A percentile compares a stretch with the other conserved stretches of the same genome.
Conservation (phyloP, 352 stramenopile genomes). For the Globisporangium rhizosaccharum region DNA sequence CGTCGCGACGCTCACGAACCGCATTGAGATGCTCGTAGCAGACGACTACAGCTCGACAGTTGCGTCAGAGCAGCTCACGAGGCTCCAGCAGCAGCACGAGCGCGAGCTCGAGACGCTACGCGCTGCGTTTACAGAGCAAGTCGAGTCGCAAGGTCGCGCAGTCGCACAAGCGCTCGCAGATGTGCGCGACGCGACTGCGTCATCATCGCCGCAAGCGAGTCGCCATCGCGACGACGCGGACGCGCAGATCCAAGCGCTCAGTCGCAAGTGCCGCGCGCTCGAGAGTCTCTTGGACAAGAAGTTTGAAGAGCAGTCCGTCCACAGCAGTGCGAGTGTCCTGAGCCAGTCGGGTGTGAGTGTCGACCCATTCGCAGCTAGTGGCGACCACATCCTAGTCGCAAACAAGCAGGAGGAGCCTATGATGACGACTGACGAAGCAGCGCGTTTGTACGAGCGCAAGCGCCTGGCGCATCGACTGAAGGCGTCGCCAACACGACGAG, state of each 20-base stretch:
- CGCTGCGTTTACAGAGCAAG: constrained; percentile 19
- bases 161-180: constrained; percentile 15
- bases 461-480: constrained; percentile 8
- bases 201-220: not conserved
- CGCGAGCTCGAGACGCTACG: constrained; percentile 13
- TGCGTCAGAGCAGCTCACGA: constrained; percentile 11
- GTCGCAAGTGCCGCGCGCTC: constrained; percentile 39
- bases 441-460: too few species aligned
- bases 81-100: constrained; percentile 15
- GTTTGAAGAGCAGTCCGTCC: constrained; percentile 34
- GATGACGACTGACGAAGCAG: too few species aligned
- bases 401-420: too few species aligned
- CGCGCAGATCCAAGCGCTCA: constrained; percentile 34
- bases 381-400: too few species aligned
- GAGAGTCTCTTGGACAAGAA: constrained; percentile 56
- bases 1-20: constrained; percentile 2
- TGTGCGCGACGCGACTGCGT: not conserved
- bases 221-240: constrained; percentile 5
- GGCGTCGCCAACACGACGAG: constrained; percentile 8
- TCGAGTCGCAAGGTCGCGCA: constrained; percentile 15
- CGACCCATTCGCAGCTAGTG: too few species aligned
- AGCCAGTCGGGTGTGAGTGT: constrained; percentile 23
- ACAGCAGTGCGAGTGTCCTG: constrained; percentile 13
- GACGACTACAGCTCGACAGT: constrained; percentile 12
- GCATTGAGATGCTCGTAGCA: constrained; percentile 8